These are phyloP conservation scores for Collybiopsis luxurians DNA, from an alignment of 768 basidiomycete genomes.

Conservation along the genomic window DNA sequence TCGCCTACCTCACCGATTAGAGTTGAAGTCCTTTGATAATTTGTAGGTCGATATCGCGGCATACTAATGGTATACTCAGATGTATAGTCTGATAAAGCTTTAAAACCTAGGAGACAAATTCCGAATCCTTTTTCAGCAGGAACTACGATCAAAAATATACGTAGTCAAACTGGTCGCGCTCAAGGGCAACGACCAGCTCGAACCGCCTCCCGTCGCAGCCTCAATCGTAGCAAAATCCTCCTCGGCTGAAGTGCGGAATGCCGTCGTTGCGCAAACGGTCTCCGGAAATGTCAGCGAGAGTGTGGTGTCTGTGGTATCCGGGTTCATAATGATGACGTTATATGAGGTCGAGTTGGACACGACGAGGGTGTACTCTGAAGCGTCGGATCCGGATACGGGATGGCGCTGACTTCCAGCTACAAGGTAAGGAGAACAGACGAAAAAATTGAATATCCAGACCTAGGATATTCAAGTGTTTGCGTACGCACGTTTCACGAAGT, in stretches of 20 bases:
- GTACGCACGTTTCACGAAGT: constrained; percentile 36
- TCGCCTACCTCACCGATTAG: too few relatives aligned
- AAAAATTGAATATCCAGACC: background rate
- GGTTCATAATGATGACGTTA: constrained; percentile 33
- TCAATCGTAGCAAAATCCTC: constrained; percentile 32
- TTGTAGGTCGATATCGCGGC: too few relatives aligned
- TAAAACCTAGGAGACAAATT: too few relatives aligned
- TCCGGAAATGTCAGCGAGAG: constrained; percentile 33
- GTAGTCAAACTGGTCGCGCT: constrained; percentile 34
- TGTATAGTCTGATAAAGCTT: too few relatives aligned
- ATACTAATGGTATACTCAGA: too few relatives aligned
- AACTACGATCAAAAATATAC: constrained; percentile 26
- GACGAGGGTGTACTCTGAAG: constrained; percentile 28
- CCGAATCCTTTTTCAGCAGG: too few relatives aligned
- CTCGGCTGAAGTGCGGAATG: constrained; percentile 27
- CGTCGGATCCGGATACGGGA: constrained; percentile 30
- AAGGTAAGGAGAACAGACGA: background rate
- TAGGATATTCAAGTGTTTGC: background rate
- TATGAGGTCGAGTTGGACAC: constrained; percentile 26
- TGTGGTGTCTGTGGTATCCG: constrained; percentile 23
- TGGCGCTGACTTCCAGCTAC: constrained; percentile 33
- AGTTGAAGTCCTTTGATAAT: too few relatives aligned
- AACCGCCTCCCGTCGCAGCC: constrained; percentile 21
- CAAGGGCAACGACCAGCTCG: constrained; percentile 25
- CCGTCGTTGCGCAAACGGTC: constrained; percentile 24